These are phyloP conservation scores for Hippophae gyantsensis DNA, from an alignment of 306 rosid species.

Conservation along the genomic window DNA sequence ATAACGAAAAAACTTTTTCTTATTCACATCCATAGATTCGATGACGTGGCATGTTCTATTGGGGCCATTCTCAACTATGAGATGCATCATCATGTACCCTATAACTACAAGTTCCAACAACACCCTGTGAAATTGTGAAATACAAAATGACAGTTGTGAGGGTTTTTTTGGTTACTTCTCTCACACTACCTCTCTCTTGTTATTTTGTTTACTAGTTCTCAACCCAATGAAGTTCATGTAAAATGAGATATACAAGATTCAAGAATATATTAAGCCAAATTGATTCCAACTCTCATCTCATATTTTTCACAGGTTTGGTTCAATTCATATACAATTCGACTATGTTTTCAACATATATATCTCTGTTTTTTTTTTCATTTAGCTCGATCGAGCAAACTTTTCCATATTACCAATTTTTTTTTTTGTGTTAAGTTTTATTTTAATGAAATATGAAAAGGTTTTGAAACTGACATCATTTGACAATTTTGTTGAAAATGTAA, in stretches of 20 bases:
- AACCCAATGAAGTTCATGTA: not conserved
- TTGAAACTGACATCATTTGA: not conserved
- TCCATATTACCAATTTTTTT: too few species aligned
- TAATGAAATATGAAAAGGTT: too few species aligned
- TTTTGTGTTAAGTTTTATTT: too few species aligned
- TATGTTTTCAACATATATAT: not conserved
- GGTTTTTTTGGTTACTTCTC: slow-evolving; percentile 37
- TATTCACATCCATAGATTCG: too few species aligned
- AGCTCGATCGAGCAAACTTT: too few species aligned
- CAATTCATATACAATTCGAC: not conserved
- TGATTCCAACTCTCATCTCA: not conserved
- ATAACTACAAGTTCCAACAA: too few species aligned
- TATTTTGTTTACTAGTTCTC: not conserved
- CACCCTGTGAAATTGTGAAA: slow-evolving; percentile 51
- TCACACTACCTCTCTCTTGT: slow-evolving; percentile 17
- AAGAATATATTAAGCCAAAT: not conserved
- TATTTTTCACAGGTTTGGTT: too few species aligned
- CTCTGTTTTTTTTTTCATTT: not conserved
- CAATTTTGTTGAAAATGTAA: slow-evolving; percentile 16
- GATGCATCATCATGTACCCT: too few species aligned
- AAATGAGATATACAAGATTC: not conserved
- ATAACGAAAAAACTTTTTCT: too few species aligned
- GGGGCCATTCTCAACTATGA: too few species aligned
- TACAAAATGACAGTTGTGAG: slow-evolving; percentile 45
- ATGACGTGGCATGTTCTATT: too few species aligned